These are phyloP conservation scores for Lachnellula arida DNA, from an alignment of 2,329 filamentous ascomycete species.

Conservation along the genomic window DNA sequence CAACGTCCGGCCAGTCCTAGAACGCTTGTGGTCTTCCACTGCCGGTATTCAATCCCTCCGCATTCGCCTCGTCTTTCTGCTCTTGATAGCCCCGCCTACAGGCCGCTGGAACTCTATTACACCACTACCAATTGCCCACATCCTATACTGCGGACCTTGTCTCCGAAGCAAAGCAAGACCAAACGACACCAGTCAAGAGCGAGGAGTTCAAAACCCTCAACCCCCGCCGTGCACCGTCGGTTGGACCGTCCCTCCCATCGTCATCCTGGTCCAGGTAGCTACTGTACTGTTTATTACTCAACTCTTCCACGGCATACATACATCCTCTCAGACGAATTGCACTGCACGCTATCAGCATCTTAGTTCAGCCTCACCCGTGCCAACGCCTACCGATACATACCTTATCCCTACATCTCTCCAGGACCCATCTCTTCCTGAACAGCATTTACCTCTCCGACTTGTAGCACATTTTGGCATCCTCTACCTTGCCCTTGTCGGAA, in stretches of 20 bases:
- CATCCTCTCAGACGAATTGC: not conserved
- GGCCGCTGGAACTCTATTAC: too few species aligned
- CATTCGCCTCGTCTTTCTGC: too few species aligned
- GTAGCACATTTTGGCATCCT: conserved; percentile 12
- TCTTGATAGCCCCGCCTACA: too few species aligned
- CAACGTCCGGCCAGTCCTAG: too few species aligned
- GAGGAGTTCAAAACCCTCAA: not conserved
- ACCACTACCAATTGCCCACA: too few species aligned
- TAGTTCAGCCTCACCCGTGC: not conserved
- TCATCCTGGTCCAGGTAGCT: not conserved
- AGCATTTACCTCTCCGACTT: conserved; percentile 9
- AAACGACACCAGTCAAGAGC: not conserved
- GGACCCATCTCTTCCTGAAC: not conserved
- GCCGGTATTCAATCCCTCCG: too few species aligned
- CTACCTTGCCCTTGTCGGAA: not conserved
- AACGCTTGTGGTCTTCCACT: too few species aligned
- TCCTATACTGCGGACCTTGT: not conserved
- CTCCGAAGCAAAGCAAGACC: not conserved
- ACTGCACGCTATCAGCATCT: not conserved
- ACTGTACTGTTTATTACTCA: not conserved
- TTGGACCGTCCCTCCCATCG: not conserved
- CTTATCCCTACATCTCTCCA: not conserved
- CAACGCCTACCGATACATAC: not conserved
- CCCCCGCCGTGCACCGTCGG: not conserved
- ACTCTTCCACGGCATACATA: not conserved